phyloP scores from a whole-genome alignment of 2,329 filamentous ascomycete species.

The Alternaria rosae region DNA sequence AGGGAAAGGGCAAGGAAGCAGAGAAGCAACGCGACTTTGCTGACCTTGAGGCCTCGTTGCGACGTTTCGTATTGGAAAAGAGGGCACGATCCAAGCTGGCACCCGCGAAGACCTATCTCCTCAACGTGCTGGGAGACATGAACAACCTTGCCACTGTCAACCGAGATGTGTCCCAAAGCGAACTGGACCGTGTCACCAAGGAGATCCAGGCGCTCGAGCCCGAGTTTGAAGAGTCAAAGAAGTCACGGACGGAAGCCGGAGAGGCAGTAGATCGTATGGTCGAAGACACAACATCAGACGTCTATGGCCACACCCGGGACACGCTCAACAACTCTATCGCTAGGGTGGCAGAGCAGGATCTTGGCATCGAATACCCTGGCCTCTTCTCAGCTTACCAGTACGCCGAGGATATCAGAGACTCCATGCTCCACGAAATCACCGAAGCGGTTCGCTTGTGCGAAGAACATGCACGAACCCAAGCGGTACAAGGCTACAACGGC shows the following conservation, averaged over 20 bases:
- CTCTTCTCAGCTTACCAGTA: constrained; percentile 86
- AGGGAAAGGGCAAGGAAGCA: constrained; percentile 72
- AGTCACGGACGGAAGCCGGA: constrained; percentile 78
- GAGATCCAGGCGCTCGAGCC: constrained; percentile 87
- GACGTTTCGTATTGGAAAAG: constrained; percentile 95
- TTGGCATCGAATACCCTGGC: constrained; percentile 87
- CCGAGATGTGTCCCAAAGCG: constrained; percentile 81
- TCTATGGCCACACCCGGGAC: constrained; percentile 83
- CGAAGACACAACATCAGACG: constrained; percentile 82
- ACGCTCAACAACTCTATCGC: constrained; percentile 78
- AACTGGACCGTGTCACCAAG: constrained; percentile 80
- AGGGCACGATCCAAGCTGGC: constrained; percentile 93
- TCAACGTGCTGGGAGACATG: constrained; percentile 91
- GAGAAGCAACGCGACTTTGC: constrained; percentile 92
- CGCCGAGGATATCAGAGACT: constrained; percentile 89
- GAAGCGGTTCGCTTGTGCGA: constrained; percentile 81
- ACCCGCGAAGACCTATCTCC: constrained; percentile 91
- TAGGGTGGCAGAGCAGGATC: constrained; percentile 76
- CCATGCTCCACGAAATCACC: constrained; percentile 89
- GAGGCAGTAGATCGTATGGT: constrained; percentile 83
- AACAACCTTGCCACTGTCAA: constrained; percentile 85
- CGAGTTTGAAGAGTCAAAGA: constrained; percentile 81
- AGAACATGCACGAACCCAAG: constrained; percentile 80
- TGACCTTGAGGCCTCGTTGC: constrained; percentile 83
- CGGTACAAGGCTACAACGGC: constrained; percentile 79